Conservation (phyloP, 768 basidiomycete genomes). For the Leucocoprinus leucothites region DNA sequence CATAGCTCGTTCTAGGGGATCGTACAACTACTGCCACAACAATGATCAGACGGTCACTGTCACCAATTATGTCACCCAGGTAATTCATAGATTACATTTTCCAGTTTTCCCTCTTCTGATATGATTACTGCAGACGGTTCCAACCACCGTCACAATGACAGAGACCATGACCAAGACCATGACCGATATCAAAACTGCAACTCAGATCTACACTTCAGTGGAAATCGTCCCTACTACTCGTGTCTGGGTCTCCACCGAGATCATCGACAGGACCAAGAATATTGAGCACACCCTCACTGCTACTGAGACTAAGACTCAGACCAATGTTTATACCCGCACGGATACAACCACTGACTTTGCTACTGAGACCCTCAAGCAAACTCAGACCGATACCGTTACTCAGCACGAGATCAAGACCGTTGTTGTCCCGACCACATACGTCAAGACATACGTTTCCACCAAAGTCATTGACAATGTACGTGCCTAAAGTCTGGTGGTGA, state of each 20-base stretch:
- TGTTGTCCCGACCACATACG: constrained; percentile 56
- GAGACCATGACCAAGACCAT: constrained; percentile 38
- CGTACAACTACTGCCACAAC: constrained; percentile 14
- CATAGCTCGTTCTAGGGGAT: constrained; percentile 15
- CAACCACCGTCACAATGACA: constrained; percentile 41
- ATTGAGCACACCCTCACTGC: constrained; percentile 60
- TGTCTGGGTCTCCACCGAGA: constrained; percentile 65
- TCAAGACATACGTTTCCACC: constrained; percentile 49
- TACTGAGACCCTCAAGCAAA: constrained; percentile 46
- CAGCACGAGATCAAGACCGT: constrained; percentile 49
- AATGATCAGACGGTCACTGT: constrained; percentile 21
- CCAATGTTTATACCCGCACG: constrained; percentile 52
- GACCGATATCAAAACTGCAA: constrained; percentile 40
- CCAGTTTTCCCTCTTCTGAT: background rate
- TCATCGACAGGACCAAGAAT: constrained; percentile 54
- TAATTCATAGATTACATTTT: constrained; percentile 20
- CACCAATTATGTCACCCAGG: constrained; percentile 33
- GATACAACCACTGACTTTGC: constrained; percentile 45
- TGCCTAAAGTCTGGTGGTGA: constrained; percentile 4
- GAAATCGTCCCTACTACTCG: constrained; percentile 60
- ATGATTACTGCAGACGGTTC: constrained; percentile 26
- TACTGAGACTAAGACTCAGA: constrained; percentile 56
- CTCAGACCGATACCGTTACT: constrained; percentile 56
- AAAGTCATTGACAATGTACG: constrained; percentile 58
- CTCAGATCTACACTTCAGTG: constrained; percentile 45